These are phyloP conservation scores for Yamadazyma atmosphaerica DNA, from an alignment of 1,139 yeast genomes.

Conservation along the genomic window DNA sequence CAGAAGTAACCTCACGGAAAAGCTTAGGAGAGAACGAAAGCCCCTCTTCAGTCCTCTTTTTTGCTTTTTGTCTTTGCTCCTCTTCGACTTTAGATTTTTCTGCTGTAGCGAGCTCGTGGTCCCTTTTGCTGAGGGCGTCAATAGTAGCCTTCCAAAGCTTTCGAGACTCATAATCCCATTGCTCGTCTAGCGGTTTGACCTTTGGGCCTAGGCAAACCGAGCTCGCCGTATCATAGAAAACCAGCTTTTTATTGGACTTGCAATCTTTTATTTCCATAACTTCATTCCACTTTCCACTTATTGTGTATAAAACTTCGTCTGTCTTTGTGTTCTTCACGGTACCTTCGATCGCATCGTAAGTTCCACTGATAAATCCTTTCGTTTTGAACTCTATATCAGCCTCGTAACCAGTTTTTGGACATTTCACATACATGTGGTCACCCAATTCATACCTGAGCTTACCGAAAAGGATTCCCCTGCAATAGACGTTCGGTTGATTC, in stretches of 20 bases:
- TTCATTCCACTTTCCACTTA: conserved; percentile 94
- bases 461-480: conserved; percentile 92
- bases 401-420: conserved; percentile 56
- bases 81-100: conserved; percentile 88
- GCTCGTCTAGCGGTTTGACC: conserved; percentile 78
- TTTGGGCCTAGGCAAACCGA: conserved; percentile 58
- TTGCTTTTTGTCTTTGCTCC: conserved; percentile 72
- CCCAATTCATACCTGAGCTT: conserved; percentile 88
- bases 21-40: conserved; percentile 78
- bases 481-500: conserved; percentile 93
- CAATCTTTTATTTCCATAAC: conserved; percentile 67
- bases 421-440: conserved; percentile 78
- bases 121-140: conserved; percentile 70
- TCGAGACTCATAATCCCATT: conserved; percentile 79
- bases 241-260: conserved; percentile 46
- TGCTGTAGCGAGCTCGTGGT: conserved; percentile 81
- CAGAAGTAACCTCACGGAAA: conserved; percentile 43
- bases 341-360: conserved; percentile 89
- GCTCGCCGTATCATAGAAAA: conserved; percentile 63
- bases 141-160: conserved; percentile 81
- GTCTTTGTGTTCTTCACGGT: conserved; percentile 52
- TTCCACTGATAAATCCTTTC: conserved; percentile 90
- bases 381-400: conserved; percentile 93
- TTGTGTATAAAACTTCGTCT: conserved; percentile 59
- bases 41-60: conserved; percentile 74